Base-by-base conservation (phyloP, 257 asterid genomes). In the Petunia secreta region DNA sequence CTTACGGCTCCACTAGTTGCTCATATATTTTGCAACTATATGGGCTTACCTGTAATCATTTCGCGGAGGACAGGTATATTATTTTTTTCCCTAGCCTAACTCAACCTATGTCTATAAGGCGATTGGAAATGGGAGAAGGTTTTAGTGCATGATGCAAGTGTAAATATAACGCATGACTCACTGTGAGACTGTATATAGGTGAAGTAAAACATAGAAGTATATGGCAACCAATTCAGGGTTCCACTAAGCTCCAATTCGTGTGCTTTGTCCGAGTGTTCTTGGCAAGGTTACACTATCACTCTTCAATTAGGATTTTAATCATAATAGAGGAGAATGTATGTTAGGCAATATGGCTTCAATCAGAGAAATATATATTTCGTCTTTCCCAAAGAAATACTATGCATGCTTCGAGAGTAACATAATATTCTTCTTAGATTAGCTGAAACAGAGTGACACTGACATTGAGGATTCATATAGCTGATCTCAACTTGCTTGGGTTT, bases 11-110 rank as follows among this genome's bases (percentile, higher is more conserved):
- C 99, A n/a, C 83, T 96, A 46, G 84, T 90, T 50, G 97, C 98
- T 79, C 99, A 96, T 84, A 85, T 94, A 14, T 92, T 96, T 79
- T 96, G 99, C 91, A 96, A 96, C 88, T 89, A 88, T 66, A 88
- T 94, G 98, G 99, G 98, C 81, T 85, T 96, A 83, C 99, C 99
- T 52, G 84, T 50, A 75, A 86, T 91, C 44, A 66, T 83, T 80
- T 92, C 98, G 10, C 86, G 83, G 79, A 86, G 85, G 58, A 86
- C 91, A 82, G 98, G 99, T 94, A 90, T 57, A 88, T 63, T 36
- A 63, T 78, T 52, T 68, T 74, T 60, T 63, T 5, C 36, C 62
- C 48, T 55, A 41, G 7, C 77, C 14, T 44, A 77, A 25, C 34
- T 77, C 60, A 46, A 69, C 43, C 25, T 25, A 25, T 25, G 58